A percentile compares a stretch with the other conserved stretches of the same genome.
Evolutionary conservation across 129 eudicot genomes (phyloP).

Genomic region (Dittrichia graveolens): DNA sequence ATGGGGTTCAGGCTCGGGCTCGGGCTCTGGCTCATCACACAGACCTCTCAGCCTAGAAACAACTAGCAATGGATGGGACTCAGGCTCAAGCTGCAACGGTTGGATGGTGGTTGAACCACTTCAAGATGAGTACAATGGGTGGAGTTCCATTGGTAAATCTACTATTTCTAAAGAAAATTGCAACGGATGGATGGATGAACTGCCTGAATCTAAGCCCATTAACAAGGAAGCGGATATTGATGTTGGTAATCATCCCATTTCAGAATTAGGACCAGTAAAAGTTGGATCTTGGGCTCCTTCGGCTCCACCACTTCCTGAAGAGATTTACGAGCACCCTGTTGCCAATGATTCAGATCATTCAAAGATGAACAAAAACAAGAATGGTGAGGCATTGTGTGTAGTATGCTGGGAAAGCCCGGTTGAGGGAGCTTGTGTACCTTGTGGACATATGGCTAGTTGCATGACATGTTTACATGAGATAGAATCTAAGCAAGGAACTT

Average conservation of each 20-base stretch:
- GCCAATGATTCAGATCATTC: background rate
- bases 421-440: slow-evolving; percentile 60
- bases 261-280: slow-evolving; percentile 19
- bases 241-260: slow-evolving; percentile 13
- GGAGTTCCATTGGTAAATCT: slow-evolving; percentile 15
- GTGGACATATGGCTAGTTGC: slow-evolving; percentile 61
- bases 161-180: background rate
- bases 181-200: slow-evolving; percentile 31
- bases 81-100: slow-evolving; percentile 12
- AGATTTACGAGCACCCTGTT: slow-evolving; percentile 16
- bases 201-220: slow-evolving; percentile 14
- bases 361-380: background rate
- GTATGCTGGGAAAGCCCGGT: slow-evolving; percentile 53
- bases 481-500: slow-evolving; percentile 41
- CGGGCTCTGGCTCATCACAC: slow-evolving; percentile 14
- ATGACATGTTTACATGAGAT: slow-evolving; percentile 47
- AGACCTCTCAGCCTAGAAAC: slow-evolving; percentile 16
- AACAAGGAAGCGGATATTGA: slow-evolving; percentile 24
- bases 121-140: slow-evolving; percentile 20
- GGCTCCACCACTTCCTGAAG: slow-evolving; percentile 45
- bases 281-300: slow-evolving; percentile 51
- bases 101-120: slow-evolving; percentile 19
- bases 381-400: slow-evolving; percentile 34
- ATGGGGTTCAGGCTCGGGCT: slow-evolving; percentile 36
- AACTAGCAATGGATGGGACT: slow-evolving; percentile 37